These are phyloP conservation scores for Coelastrella sp. DNA, from an alignment of 139 green algal species.

Conservation along the genomic window DNA sequence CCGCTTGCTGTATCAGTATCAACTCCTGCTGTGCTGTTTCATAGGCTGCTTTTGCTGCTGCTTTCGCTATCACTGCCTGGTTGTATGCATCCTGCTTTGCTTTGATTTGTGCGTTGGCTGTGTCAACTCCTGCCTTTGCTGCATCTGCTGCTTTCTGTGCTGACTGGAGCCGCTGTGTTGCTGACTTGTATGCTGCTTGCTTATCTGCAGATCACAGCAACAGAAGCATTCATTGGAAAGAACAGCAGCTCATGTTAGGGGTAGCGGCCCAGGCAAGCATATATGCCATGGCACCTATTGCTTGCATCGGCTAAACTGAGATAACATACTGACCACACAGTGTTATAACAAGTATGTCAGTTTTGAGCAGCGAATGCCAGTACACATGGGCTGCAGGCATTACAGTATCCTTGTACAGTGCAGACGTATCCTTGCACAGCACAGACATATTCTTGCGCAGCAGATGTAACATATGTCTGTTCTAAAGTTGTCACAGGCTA, in stretches of 20 bases:
- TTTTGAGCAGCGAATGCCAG: too few relatives aligned
- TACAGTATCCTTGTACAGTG: too few relatives aligned
- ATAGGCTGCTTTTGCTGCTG: slow-evolving; percentile 37
- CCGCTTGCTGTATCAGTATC: slow-evolving; percentile 8
- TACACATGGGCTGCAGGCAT: too few relatives aligned
- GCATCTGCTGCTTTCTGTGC: slow-evolving; percentile 7
- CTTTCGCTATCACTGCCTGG: slow-evolving; percentile 30
- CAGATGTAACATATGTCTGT: too few relatives aligned
- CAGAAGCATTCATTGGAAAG: background rate
- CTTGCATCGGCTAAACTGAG: too few relatives aligned
- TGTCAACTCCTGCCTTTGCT: slow-evolving; percentile 17
- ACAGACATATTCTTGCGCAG: too few relatives aligned
- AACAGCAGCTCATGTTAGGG: background rate
- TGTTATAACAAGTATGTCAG: too few relatives aligned
- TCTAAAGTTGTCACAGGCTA: too few relatives aligned
- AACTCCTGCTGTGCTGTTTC: slow-evolving; percentile 25
- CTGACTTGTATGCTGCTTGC: background rate
- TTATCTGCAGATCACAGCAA: slow-evolving; percentile 24
- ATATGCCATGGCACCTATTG: too few relatives aligned
- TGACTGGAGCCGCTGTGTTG: background rate
- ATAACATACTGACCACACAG: too few relatives aligned
- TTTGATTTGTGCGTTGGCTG: slow-evolving; percentile 7
- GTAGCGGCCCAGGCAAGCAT: too few relatives aligned
- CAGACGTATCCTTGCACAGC: too few relatives aligned
- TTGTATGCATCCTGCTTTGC: slow-evolving; percentile 34